phyloP scores from a whole-genome alignment of 2,329 filamentous ascomycete species.

The Fusarium circinatum region DNA sequence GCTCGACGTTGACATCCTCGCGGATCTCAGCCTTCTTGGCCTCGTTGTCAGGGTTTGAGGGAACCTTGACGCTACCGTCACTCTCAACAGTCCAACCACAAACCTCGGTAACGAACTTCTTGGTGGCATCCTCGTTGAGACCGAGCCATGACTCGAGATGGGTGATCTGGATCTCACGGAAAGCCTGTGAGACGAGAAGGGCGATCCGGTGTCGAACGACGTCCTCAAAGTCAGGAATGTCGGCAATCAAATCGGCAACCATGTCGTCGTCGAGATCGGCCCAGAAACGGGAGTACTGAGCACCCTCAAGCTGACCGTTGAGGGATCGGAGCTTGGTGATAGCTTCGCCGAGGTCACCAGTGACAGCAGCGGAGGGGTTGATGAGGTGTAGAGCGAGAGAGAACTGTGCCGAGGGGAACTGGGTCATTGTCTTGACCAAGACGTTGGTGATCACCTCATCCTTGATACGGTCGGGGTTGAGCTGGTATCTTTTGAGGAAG shows the following conservation, averaged over 20 bases:
- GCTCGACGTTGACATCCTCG: slow-evolving; percentile 93
- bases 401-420: slow-evolving; percentile 97
- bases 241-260: slow-evolving; percentile 93
- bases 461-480: slow-evolving; percentile 97
- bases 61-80: slow-evolving; percentile 75
- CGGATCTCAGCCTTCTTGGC: slow-evolving; percentile 94
- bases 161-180: slow-evolving; percentile 75
- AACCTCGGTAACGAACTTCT: slow-evolving; percentile 84
- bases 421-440: slow-evolving; percentile 96
- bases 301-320: slow-evolving; percentile 87
- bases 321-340: slow-evolving; percentile 87
- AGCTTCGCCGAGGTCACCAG: slow-evolving; percentile 85
- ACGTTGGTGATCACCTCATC: slow-evolving; percentile 99
- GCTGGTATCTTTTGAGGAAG: slow-evolving; percentile 85
- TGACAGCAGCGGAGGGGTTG: slow-evolving; percentile 75
- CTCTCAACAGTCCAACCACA: slow-evolving; percentile 86
- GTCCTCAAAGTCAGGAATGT: slow-evolving; percentile 95
- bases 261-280: slow-evolving; percentile 92
- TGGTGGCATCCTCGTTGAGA: slow-evolving; percentile 72
- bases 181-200: slow-evolving; percentile 83
- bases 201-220: slow-evolving; percentile 91
- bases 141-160: slow-evolving; percentile 82
- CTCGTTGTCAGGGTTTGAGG: slow-evolving; percentile 96
- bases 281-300: slow-evolving; percentile 95
- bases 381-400: slow-evolving; percentile 93